phyloP scores from a whole-genome alignment of 345 rosid species.

The Bruguiera parviflora region DNA sequence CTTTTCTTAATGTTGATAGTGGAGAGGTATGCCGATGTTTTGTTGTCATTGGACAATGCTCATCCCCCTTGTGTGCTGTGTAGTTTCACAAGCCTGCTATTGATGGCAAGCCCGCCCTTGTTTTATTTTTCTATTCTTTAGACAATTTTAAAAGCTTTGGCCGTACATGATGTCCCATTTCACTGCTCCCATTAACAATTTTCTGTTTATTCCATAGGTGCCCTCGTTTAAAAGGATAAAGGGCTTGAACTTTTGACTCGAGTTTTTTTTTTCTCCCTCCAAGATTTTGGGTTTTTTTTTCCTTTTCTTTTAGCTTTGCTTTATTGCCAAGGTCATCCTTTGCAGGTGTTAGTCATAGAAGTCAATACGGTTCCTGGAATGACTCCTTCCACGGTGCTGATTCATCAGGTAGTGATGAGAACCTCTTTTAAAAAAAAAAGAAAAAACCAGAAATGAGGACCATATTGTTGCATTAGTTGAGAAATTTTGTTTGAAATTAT shows the following conservation, averaged over 20 bases:
- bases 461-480: background rate
- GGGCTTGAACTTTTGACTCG: too few species aligned
- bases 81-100: too few species aligned
- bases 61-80: background rate
- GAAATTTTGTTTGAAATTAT: too few species aligned
- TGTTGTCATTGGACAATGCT: background rate
- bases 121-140: too few species aligned
- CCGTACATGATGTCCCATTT: too few species aligned
- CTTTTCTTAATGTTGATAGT: constrained; percentile 77
- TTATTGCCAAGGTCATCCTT: background rate
- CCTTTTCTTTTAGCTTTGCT: too few species aligned
- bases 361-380: constrained; percentile 94
- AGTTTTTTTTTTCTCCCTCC: background rate
- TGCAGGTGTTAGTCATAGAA: constrained; percentile 82
- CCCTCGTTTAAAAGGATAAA: too few species aligned
- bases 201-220: too few species aligned
- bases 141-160: too few species aligned
- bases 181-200: too few species aligned
- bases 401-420: constrained; percentile 68
- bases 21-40: constrained; percentile 65
- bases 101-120: too few species aligned
- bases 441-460: too few species aligned
- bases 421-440: background rate
- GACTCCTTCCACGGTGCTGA: constrained; percentile 92
- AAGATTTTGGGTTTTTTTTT: background rate